These are phyloP conservation scores for Chlorella sorokiniana DNA, from an alignment of 139 green algal species.

Conservation along the genomic window DNA sequence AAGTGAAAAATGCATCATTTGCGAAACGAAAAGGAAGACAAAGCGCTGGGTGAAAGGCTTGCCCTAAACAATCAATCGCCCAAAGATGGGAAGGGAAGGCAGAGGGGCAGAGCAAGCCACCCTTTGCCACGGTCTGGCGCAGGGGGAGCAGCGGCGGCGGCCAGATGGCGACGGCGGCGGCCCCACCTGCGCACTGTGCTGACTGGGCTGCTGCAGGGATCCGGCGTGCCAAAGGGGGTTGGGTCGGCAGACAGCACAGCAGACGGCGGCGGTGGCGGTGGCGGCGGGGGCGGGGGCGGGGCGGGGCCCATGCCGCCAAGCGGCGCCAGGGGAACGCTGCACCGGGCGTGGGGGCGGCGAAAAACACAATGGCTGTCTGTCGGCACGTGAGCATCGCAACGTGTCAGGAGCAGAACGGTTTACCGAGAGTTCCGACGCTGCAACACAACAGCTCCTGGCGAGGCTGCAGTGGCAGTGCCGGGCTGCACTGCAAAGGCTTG, in stretches of 20 bases:
- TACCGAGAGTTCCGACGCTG: no score
- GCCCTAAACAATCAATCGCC: neutral
- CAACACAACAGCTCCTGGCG: no score
- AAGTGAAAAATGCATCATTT: neutral
- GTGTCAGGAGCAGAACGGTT: no score
- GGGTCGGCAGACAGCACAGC: neutral
- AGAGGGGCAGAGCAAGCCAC: neutral
- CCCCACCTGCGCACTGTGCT: constrained; percentile 20
- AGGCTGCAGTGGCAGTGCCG: neutral
- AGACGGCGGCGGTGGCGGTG: neutral
- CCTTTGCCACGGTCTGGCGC: neutral
- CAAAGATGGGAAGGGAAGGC: neutral
- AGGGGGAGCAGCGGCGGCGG: neutral
- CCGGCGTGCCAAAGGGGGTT: constrained; percentile 13
- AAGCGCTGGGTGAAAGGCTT: neutral
- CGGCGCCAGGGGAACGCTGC: neutral
- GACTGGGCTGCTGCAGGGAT: constrained; percentile 25
- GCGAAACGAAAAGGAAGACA: neutral
- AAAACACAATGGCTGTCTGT: neutral
- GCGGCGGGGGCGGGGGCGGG: neutral
- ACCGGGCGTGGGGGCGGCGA: neutral
- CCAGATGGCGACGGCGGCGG: no score
- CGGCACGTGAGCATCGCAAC: no score
- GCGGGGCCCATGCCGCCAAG: neutral
- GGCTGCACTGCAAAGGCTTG: neutral